Base-by-base conservation (phyloP, 2,329 filamentous ascomycete species). In the Bertia moriformis region DNA sequence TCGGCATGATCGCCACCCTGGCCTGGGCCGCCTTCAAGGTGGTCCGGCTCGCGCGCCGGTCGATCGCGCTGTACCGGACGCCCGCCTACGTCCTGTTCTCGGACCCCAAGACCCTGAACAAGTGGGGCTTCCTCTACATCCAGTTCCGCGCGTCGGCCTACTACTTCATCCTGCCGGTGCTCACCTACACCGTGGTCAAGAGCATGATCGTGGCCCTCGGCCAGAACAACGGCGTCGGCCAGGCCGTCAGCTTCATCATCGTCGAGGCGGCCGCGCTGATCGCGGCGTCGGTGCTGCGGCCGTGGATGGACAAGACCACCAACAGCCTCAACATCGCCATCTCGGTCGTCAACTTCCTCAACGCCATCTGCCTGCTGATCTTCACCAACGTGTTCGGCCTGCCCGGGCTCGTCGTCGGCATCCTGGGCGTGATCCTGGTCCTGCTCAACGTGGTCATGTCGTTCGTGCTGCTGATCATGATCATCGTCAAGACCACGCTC, bases 231-330 rank as follows among this genome's bases (percentile, higher is more conserved):
- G 74, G 78, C 20, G 72, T 74, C 3, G 77, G 79, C 15, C 87
- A 94, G 60, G 85, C 86, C 7, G 68, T 95, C 42, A 83, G 79
- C 14, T 70, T 95, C 42, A 67, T 96, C 30, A 66, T 95, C 43
- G 76, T 95, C 41, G 89, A 96, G 59, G 80, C 80, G 2, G 73
- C 61, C 39, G 79, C 83, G 49, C 69, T 96, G 41, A 81, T 94
- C 49, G 76, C 63, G 17, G 78, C 86, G 41, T 82, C 78, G 43
- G 79, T 93, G 40, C 64, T 95, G 48, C 79, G 85, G 43, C 89
- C 89, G 14, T 96, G 86, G 82, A 96, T 96, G 89, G 89, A 95
- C 69, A 94, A 94, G 75, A 89, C 88, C 65, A 94, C 86, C 44
- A 96, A 95, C 60, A 79, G 80, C 37, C 93, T 94, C 71, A 95